These are phyloP conservation scores for Aspergillus uvarum DNA, from an alignment of 2,329 filamentous ascomycete species.

Conservation along the genomic window DNA sequence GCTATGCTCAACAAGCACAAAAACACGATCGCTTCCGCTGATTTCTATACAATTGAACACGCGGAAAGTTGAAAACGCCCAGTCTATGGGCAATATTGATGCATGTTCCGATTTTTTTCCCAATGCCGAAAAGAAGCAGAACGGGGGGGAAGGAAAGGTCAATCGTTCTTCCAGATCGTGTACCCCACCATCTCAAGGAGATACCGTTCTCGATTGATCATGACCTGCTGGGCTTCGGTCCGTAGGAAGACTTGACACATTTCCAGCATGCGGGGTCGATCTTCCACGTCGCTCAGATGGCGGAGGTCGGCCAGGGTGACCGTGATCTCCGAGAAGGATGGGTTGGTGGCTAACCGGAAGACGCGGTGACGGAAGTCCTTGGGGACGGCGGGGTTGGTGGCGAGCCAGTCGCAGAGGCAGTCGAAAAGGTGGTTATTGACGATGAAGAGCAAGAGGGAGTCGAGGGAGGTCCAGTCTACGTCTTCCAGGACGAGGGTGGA, in stretches of 20 bases:
- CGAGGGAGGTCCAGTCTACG: constrained; percentile 14
- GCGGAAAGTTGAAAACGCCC: not conserved
- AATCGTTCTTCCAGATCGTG: constrained; percentile 1
- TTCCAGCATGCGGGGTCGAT: constrained; percentile 5
- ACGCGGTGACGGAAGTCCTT: constrained; percentile 4
- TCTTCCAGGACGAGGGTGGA: not conserved
- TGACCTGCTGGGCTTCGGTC: constrained; percentile 7
- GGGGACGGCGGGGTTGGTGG: constrained; percentile 18
- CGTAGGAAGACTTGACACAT: constrained; percentile 11
- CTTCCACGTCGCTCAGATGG: not conserved
- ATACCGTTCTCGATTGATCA: constrained; percentile 16
- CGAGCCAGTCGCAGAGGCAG: constrained; percentile 27
- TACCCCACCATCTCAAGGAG: constrained; percentile 5
- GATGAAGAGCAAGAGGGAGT: constrained; percentile 27
- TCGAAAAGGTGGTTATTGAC: constrained; percentile 29
- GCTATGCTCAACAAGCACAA: not conserved
- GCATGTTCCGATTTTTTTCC: not conserved
- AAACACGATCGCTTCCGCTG: not conserved
- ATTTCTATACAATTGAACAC: not conserved
- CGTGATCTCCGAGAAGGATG: not conserved
- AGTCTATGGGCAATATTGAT: not conserved
- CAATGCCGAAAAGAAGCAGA: not conserved
- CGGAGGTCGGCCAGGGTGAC: not conserved
- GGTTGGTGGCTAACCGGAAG: constrained; percentile 5
- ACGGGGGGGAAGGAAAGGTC: not conserved